Base-by-base conservation (phyloP, 2,329 filamentous ascomycete genomes). In the Xylariomycetidae sp. region DNA sequence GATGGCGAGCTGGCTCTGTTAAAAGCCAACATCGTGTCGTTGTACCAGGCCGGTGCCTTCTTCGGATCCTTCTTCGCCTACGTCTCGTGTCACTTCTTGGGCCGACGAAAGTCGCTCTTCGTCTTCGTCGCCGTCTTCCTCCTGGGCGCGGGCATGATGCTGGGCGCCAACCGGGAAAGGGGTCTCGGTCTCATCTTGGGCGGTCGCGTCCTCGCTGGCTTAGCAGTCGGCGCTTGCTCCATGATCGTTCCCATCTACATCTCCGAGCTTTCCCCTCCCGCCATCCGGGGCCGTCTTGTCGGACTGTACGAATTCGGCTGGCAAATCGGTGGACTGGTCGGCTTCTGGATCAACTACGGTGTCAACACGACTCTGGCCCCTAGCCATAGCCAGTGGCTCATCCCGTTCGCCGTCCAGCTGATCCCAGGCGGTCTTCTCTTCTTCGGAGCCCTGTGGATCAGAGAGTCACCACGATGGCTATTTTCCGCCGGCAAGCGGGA, bases 41-140 rank as follows among this genome's bases (percentile, higher is more conserved):
- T 83, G 34, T 89, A 87, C 63, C 86, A 90, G 59, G 86, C 85
- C 8, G 85, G 85, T 38, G 85, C 85, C 39, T 89, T 92, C 64
- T 89, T 90, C 48, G 86, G 86, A 31, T 77, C 80, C n/a, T 62
- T 88, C 25, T 71, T 74, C 39, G 82, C 79, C 36, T 88, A 84
- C 46, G 69, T 66, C 7, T 71, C 76, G 20, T 78, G 74, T 18
- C 79, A 82, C 63, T 85, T 73, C 54, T 63, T 82, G 41, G 85
- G 85, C 17, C 74, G 85, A 15, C 76, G 75, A 49, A 73, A 69
- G 53, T 81, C 77, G 15, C 66, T 89, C 3, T 63, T 79, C 42
- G 43, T 78, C 29, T 83, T 80, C 53, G 62, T 70, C 3, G 34
- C 72, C 20, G 46, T 89, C 42, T 89, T 89, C 58, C 69, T 77